Evolutionary conservation across 2,329 filamentous ascomycete species (phyloP), one percentile per base, ranked within the genome.

Genomic region (Pezicula radicicola): DNA sequence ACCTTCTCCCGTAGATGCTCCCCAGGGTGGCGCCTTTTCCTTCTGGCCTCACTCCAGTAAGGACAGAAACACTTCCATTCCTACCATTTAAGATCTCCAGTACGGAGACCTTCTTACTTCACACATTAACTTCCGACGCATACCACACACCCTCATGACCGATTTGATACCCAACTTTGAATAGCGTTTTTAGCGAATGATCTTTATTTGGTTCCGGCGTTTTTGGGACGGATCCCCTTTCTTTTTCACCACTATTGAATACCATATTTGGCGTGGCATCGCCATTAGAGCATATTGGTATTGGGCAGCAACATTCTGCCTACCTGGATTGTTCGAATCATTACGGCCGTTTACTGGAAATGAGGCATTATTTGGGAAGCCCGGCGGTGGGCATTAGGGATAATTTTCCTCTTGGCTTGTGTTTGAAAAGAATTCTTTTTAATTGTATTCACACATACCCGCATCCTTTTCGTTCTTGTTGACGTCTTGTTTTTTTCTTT

Each of bases 21-120:
- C 35, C 57, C 55, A 76, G 72, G 56, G 75, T 79, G 39, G 78
- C 74, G 55, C 78, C 79, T 48, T 77, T 79, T 58, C 73, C 80
- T 55, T 70, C 79, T 45, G 70, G 71, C 28, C 79, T 76, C 76
- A 73, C 76, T 35, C 70, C 75, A 53, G 68, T 66, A 19, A 72
- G 55, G 43, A 60, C 64, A 19, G 57, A 57, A 37, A 45, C 48
- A 42, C 33, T 51, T 16, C 47, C 51, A 41, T 41, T 54, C 37
- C 51, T 55, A 35, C 41, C 45, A 43, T 53, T 57, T 49, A 54
- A 21, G 18, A 39, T 40, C 25, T 48, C 39, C 46, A 35, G 35
- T 47, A 21, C n/a, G 36, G n/a, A 37, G n/a, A 48, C 21, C 37
- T 50, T 47, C 49, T 53, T 48, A 43, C 35, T 18, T 43, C 50